These are phyloP conservation scores for Puccinia triticina DNA, from an alignment of 1,284 basidiomycete species.

Conservation along the genomic window DNA sequence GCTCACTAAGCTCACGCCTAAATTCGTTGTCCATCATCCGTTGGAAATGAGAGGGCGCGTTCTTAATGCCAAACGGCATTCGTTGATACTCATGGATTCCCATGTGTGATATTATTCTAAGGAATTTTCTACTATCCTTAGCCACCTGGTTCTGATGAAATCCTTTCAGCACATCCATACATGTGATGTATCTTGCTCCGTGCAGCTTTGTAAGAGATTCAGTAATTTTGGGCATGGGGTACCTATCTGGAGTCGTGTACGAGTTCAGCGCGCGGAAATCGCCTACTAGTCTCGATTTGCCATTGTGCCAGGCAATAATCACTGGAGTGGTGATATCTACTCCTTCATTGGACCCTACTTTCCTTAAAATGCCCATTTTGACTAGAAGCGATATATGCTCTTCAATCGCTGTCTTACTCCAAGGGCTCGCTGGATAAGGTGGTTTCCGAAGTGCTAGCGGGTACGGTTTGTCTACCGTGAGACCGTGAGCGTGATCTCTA, in stretches of 20 bases:
- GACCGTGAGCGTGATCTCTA: background rate
- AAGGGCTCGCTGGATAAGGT: constrained; percentile 25
- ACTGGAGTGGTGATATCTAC: constrained; percentile 20
- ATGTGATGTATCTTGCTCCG: background rate
- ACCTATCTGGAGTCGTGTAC: no score
- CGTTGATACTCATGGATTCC: constrained; percentile 12
- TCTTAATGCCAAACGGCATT: constrained; percentile 35
- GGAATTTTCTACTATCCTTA: background rate
- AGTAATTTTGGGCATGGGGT: no score
- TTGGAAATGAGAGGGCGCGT: constrained; percentile 18
- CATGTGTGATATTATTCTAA: background rate
- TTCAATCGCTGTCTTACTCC: background rate
- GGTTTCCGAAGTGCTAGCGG: background rate
- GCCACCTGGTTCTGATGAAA: constrained; percentile 18
- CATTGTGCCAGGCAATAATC: background rate
- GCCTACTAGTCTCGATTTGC: constrained; percentile 3
- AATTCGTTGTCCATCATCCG: background rate
- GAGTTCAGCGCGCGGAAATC: no score
- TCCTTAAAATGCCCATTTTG: background rate
- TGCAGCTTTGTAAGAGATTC: background rate
- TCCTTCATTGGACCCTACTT: constrained; percentile 3
- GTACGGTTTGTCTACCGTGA: constrained; percentile 17
- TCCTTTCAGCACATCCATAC: constrained; percentile 24
- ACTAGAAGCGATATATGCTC: background rate
- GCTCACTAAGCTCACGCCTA: background rate